Conservation (phyloP, 306 rosid species). For the Fragaria nilgerrensis region DNA sequence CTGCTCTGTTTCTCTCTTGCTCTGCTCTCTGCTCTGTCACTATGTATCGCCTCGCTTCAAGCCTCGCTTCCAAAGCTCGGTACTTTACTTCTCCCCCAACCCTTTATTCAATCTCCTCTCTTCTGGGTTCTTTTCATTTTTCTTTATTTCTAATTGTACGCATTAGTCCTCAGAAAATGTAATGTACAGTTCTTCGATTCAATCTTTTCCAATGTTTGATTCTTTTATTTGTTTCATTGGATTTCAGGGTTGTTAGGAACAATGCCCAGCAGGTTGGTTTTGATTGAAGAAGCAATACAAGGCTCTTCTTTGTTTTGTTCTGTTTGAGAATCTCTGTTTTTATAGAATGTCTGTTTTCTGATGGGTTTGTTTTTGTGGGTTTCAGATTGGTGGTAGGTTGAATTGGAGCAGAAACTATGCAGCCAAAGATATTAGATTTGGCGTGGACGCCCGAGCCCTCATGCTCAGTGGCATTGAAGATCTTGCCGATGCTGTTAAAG, state of each 20-base stretch:
- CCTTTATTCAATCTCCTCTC: neutral
- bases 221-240: neutral
- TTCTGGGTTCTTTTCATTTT: neutral
- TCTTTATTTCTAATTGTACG: neutral
- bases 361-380: neutral
- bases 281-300: neutral
- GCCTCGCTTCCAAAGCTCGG: conserved; percentile 84
- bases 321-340: neutral
- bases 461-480: conserved; percentile 98
- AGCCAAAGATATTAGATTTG: conserved; percentile 82
- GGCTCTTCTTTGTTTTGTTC: neutral
- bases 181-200: neutral
- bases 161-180: conserved; percentile 5
- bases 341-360: neutral
- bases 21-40: conserved; percentile 14
- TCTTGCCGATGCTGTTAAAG: conserved; percentile 90
- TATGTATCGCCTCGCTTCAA: conserved; percentile 85
- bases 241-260: conserved; percentile 66
- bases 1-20: neutral
- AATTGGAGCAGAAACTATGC: conserved; percentile 82
- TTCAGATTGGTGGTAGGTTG: conserved; percentile 64
- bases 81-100: conserved; percentile 20
- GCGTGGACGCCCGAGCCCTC: conserved; percentile 89
- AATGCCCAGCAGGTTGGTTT: conserved; percentile 60
- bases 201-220: neutral